Evolutionary conservation across 768 basidiomycete genomes (phyloP).

Genomic region (Amanita pseudoporphyria): DNA sequence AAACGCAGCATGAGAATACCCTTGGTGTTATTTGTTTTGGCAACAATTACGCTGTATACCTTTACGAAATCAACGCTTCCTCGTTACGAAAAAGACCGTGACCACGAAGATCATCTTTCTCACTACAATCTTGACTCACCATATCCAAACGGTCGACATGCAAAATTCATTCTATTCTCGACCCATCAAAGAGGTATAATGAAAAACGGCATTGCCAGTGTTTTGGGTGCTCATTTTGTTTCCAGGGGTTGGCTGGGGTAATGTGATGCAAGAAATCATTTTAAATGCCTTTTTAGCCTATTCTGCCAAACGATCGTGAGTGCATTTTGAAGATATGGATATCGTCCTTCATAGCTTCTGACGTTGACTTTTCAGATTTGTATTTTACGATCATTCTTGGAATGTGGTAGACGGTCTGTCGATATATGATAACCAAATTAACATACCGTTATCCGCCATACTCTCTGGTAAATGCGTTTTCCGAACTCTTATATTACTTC

Average conservation of each 20-base stretch:
- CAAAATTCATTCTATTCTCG: background rate
- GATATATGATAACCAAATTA: slow-evolving; percentile 37
- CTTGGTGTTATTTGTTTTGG: background rate
- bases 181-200: background rate
- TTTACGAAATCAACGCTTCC: background rate
- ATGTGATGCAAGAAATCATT: slow-evolving; percentile 48
- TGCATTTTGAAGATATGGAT: slow-evolving; percentile 4
- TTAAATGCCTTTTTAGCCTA: slow-evolving; percentile 42
- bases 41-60: background rate
- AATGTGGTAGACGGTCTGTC: slow-evolving; percentile 30
- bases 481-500: background rate
- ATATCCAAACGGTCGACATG: slow-evolving; percentile 1
- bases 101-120: background rate
- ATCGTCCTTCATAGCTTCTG: background rate
- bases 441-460: slow-evolving; percentile 44
- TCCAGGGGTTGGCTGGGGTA: slow-evolving; percentile 50
- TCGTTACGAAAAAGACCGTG: background rate
- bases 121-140: background rate
- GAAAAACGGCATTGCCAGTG: background rate
- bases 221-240: background rate
- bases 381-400: slow-evolving; percentile 56
- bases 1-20: background rate
- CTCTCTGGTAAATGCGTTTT: slow-evolving; percentile 31
- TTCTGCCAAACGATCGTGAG: slow-evolving; percentile 38
- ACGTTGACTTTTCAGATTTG: slow-evolving; percentile 27